A percentile compares a stretch with the other conserved stretches of the same genome.
Conservation (phyloP, 768 basidiomycete species). For the Suillus clintonianus region DNA sequence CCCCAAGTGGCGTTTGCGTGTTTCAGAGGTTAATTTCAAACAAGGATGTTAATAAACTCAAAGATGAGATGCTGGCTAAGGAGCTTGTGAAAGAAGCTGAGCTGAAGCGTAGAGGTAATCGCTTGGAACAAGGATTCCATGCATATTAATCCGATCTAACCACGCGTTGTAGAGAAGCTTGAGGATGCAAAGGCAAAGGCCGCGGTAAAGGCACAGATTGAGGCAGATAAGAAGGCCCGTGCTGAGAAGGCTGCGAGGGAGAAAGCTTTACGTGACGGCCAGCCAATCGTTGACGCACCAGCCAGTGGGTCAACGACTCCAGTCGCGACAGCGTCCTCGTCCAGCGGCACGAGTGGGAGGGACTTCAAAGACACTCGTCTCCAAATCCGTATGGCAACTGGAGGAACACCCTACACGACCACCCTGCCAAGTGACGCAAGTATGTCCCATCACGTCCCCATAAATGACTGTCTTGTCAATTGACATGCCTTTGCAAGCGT, state of each 20-base stretch:
- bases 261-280: conserved; percentile 88
- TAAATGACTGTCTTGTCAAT: not conserved
- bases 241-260: conserved; percentile 88
- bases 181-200: conserved; percentile 86
- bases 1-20: not conserved
- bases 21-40: not conserved
- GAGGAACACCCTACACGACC: conserved; percentile 76
- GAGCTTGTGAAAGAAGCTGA: conserved; percentile 84
- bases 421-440: conserved; percentile 79
- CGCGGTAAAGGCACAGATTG: conserved; percentile 91
- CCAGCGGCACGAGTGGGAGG: conserved; percentile 53
- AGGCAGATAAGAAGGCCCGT: conserved; percentile 87
- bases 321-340: conserved; percentile 34
- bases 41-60: conserved; percentile 70
- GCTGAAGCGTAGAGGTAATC: conserved; percentile 71
- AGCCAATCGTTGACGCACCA: conserved; percentile 37
- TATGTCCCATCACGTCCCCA: conserved; percentile 39
- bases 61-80: conserved; percentile 77
- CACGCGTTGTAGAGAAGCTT: conserved; percentile 67
- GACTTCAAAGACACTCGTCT: conserved; percentile 88
- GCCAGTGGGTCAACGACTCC: conserved; percentile 36
- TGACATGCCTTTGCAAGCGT: conserved; percentile 45
- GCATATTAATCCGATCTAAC: not conserved
- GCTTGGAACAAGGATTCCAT: too few relatives aligned
- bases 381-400: conserved; percentile 84